Percentiles rank a stretch among this genome's conserved stretches.
These are phyloP conservation scores for Persicaria maculosa DNA, from an alignment of 148 eudicot genomes.

Conservation along the genomic window DNA sequence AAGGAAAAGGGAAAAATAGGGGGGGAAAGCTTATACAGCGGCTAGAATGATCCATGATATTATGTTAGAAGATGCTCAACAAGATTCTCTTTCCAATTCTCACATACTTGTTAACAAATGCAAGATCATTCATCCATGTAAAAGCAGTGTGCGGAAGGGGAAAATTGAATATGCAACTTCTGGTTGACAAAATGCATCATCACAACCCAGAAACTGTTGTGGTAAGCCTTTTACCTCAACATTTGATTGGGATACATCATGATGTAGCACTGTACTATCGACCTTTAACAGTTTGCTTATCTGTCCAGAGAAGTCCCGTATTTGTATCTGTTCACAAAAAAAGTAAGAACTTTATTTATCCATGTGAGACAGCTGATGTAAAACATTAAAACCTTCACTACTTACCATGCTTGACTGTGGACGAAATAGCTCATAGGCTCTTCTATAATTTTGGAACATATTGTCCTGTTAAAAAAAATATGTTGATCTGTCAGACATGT, in stretches of 20 bases:
- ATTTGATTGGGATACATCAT: constrained; percentile 22
- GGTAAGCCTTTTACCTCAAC: constrained; percentile 41
- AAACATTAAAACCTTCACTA: not conserved
- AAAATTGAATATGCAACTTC: not conserved
- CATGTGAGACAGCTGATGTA: constrained; percentile 4
- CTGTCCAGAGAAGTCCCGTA: constrained; percentile 86
- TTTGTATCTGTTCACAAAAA: constrained; percentile 39
- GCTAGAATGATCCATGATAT: no score
- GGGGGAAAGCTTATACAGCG: no score
- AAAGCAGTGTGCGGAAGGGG: not conserved
- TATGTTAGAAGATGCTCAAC: not conserved
- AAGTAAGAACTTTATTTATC: constrained; percentile 13
- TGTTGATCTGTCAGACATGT: not conserved
- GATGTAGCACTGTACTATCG: constrained; percentile 20
- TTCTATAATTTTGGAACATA: constrained; percentile 30
- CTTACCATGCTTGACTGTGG: constrained; percentile 47
- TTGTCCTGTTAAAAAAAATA: constrained; percentile 48
- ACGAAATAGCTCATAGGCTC: constrained; percentile 49
- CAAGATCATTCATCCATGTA: not conserved
- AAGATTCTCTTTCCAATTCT: not conserved
- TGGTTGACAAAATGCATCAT: not conserved
- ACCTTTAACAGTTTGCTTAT: constrained; percentile 34
- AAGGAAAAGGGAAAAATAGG: not conserved
- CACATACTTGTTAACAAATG: not conserved
- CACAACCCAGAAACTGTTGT: not conserved